Conservation (phyloP, 176 grass and related monocot species). For the Aegilops tauschii region DNA sequence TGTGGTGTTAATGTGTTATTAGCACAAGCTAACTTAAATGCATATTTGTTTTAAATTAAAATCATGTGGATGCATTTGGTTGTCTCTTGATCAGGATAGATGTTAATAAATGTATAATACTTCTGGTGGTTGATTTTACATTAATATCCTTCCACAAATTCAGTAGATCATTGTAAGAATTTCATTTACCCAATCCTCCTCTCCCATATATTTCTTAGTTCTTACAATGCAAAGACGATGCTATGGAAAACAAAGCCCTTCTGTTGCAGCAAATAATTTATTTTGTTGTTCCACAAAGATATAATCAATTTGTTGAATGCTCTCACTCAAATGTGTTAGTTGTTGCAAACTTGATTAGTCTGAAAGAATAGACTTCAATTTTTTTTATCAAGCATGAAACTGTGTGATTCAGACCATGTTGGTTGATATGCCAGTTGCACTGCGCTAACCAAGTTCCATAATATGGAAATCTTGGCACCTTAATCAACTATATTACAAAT, state of each 20-base stretch:
- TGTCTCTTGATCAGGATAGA: neutral
- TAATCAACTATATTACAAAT: neutral
- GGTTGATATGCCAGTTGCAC: neutral
- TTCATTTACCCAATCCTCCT: neutral
- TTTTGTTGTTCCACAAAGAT: neutral
- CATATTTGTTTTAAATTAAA: neutral
- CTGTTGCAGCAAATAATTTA: neutral
- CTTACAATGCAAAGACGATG: neutral
- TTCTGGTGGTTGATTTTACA: neutral
- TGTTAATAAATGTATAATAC: neutral
- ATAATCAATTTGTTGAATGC: neutral
- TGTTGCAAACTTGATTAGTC: neutral
- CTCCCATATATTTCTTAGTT: neutral
- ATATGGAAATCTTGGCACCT: neutral
- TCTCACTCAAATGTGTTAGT: neutral
- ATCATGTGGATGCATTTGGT: neutral
- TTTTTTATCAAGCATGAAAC: neutral
- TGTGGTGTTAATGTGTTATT: neutral
- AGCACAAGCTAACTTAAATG: neutral
- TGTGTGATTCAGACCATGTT: neutral
- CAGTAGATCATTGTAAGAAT: neutral
- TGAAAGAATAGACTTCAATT: neutral
- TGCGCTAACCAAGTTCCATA: neutral
- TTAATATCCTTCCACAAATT: neutral
- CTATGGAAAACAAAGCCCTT: neutral